Percentiles rank a stretch among this genome's conserved stretches.
Evolutionary conservation across 2,329 filamentous ascomycete species (phyloP).

Genomic region (Pyrenophora graminea): DNA sequence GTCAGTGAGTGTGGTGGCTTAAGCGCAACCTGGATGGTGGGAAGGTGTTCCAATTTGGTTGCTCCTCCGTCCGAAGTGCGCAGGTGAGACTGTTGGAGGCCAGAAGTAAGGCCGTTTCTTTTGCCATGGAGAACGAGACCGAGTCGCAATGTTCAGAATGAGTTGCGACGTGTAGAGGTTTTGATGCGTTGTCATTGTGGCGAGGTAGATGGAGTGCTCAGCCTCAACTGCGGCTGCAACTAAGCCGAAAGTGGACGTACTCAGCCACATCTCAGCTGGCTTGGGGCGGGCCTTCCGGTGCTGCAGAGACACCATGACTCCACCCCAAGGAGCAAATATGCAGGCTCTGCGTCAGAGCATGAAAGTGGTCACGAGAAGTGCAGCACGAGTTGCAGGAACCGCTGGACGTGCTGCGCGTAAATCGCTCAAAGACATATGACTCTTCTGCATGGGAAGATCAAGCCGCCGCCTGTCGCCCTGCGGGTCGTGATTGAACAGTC

Average conservation of each 20-base stretch:
- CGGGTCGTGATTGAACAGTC: constrained; percentile 37
- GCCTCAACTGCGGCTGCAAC: constrained; percentile 35
- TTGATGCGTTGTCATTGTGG: constrained; percentile 43
- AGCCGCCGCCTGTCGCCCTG: constrained; percentile 26
- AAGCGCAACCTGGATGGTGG: constrained; percentile 35
- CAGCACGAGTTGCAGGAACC: constrained; percentile 21
- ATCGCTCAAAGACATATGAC: constrained; percentile 36
- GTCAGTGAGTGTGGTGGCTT: constrained; percentile 36
- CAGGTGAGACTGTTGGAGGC: constrained; percentile 31
- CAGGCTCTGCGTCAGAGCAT: constrained; percentile 19
- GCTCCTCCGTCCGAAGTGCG: constrained; percentile 21
- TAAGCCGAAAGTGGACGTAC: constrained; percentile 28
- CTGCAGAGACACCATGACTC: constrained; percentile 16
- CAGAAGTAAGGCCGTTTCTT: constrained; percentile 15
- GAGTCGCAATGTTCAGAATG: constrained; percentile 4
- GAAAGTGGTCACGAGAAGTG: constrained; percentile 37
- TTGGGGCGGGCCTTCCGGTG: constrained; percentile 34
- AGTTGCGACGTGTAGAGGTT: constrained; percentile 21
- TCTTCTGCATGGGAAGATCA: constrained; percentile 32
- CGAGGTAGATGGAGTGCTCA: constrained; percentile 37
- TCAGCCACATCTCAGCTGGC: constrained; percentile 40
- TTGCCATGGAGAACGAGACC: constrained; percentile 12
- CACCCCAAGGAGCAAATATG: constrained; percentile 21
- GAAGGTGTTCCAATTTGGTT: constrained; percentile 22
- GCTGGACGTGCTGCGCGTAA: constrained; percentile 30